Evolutionary conservation across 83 land plant species (phyloP).

Genomic region (Picea mariana): DNA sequence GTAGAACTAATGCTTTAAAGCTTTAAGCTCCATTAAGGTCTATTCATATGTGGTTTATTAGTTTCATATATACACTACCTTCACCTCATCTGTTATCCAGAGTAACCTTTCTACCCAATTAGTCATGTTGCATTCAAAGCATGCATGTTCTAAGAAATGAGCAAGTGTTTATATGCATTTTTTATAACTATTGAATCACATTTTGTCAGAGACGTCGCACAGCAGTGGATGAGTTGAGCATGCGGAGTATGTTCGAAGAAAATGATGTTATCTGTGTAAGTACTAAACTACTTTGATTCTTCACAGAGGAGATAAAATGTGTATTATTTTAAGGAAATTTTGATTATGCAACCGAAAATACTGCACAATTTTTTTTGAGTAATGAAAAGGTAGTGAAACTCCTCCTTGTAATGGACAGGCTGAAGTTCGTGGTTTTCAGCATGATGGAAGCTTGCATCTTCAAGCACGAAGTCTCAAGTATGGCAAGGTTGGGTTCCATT

Average conservation of each 20-base stretch:
- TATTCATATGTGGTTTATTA: background rate
- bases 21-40: background rate
- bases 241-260: constrained; percentile 87
- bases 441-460: too few species aligned
- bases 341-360: too few species aligned
- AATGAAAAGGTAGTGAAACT: too few species aligned
- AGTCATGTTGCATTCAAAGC: background rate
- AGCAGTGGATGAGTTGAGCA: constrained; percentile 90
- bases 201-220: constrained; percentile 78
- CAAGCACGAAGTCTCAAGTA: constrained; percentile 86
- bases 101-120: background rate
- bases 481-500: constrained; percentile 73
- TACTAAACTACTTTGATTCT: background rate
- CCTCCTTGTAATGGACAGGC: too few species aligned
- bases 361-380: too few species aligned
- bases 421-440: too few species aligned
- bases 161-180: background rate
- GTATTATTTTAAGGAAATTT: too few species aligned
- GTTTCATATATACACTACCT: background rate
- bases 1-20: too few species aligned
- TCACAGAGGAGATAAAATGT: background rate
- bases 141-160: background rate
- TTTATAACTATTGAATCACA: background rate
- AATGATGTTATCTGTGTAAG: constrained; percentile 95
- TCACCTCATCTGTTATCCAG: background rate